A percentile compares a stretch with the other conserved stretches of the same genome.
Conservation (phyloP, 306 rosid genomes). For the Vigna angularis region DNA sequence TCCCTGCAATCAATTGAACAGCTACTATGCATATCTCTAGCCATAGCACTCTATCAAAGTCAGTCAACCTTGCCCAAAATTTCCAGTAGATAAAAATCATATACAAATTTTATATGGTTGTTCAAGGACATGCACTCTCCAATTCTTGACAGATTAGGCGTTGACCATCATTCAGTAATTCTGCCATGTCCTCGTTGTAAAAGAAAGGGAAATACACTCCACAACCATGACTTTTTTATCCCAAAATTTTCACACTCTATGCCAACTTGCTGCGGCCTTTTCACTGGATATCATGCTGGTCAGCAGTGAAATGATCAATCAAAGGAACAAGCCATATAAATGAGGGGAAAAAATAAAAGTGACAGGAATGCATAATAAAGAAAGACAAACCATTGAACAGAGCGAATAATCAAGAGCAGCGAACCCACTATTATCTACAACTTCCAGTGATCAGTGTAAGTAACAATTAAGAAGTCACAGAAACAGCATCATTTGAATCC, state of each 20-base stretch:
- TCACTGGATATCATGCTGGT: slow-evolving; percentile 25
- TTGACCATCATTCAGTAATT: neutral
- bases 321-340: slow-evolving; percentile 20
- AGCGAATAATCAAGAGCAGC: slow-evolving; percentile 2
- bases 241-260: neutral
- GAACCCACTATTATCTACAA: slow-evolving; percentile 18
- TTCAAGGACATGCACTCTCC: slow-evolving; percentile 7
- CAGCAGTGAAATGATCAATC: slow-evolving; percentile 23
- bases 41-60: neutral
- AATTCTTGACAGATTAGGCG: slow-evolving; percentile 4
- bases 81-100: slow-evolving; percentile 39
- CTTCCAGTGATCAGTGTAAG: slow-evolving; percentile 7
- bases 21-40: slow-evolving; percentile 1
- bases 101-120: slow-evolving; percentile 17
- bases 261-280: neutral
- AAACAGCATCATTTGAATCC: slow-evolving; percentile 67
- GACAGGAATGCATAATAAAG: neutral
- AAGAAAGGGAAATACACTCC: slow-evolving; percentile 10
- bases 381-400: slow-evolving; percentile 39
- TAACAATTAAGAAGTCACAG: slow-evolving; percentile 47
- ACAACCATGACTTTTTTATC: slow-evolving; percentile 9
- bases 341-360: slow-evolving; percentile 3
- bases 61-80: neutral
- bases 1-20: slow-evolving; percentile 7
- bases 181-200: neutral